Conservation (phyloP, 208 protist species). For the Acanthamoeba royreba region DNA sequence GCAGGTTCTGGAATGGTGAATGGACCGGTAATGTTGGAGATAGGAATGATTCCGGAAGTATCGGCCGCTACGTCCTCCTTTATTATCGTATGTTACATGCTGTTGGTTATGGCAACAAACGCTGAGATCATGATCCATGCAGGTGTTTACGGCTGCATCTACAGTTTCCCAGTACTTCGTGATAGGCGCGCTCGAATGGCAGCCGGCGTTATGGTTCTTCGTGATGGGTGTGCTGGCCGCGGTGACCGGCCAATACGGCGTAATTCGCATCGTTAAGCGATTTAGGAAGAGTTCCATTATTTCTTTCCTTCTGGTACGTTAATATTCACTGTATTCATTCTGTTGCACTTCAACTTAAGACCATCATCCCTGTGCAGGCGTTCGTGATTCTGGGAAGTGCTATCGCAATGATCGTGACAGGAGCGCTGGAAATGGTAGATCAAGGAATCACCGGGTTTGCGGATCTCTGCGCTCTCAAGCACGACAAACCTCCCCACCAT, state of each 20-base stretch:
- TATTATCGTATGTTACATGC: conserved; percentile 71
- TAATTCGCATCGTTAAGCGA: conserved; percentile 64
- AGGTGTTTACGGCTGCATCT: conserved; percentile 67
- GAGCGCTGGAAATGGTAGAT: neutral
- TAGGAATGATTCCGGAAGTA: conserved; percentile 67
- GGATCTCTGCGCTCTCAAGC: neutral
- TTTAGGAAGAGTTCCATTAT: conserved; percentile 72
- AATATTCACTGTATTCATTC: too few species aligned
- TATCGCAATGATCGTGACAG: neutral
- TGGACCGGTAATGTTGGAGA: conserved; percentile 75
- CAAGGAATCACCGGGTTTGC: neutral
- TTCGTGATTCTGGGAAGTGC: neutral
- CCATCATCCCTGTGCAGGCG: too few species aligned
- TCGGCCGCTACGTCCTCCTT: conserved; percentile 68
- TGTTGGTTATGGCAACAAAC: neutral
- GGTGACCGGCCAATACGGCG: conserved; percentile 57
- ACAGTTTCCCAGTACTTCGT: conserved; percentile 67
- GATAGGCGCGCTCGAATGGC: conserved; percentile 59
- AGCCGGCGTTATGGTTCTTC: conserved; percentile 68
- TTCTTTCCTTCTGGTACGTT: conserved; percentile 51
- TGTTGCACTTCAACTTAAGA: too few species aligned
- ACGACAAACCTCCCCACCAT: too few species aligned
- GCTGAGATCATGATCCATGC: neutral
- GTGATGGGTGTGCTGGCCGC: conserved; percentile 58
- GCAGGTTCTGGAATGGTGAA: conserved; percentile 69